Conservation (phyloP, 306 rosid genomes). For the Cyclanthera cordifolia region DNA sequence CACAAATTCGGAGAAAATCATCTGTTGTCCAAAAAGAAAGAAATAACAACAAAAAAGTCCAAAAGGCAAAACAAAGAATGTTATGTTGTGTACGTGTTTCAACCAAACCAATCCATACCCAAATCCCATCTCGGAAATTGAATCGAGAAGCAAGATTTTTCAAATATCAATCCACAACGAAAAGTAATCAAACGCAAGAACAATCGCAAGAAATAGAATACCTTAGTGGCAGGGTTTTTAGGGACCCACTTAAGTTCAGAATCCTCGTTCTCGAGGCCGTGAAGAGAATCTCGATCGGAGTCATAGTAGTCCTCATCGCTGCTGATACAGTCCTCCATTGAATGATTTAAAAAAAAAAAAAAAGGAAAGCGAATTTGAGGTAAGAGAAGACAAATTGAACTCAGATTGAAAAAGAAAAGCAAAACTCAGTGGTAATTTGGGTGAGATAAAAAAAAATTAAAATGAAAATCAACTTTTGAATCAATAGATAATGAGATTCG, state of each 20-base stretch:
- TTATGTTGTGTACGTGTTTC: neutral
- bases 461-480: too few relatives aligned
- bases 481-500: neutral
- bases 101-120: neutral
- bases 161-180: neutral
- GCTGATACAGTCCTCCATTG: constrained; percentile 45
- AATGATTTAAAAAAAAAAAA: neutral
- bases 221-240: constrained; percentile 62
- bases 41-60: neutral
- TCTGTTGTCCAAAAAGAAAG: neutral
- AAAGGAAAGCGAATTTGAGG: neutral
- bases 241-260: constrained; percentile 26
- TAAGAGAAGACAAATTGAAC: neutral
- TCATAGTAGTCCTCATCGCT: constrained; percentile 47
- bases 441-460: neutral
- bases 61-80: neutral
- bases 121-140: neutral
- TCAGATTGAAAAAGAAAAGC: neutral
- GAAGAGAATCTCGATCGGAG: constrained; percentile 60
- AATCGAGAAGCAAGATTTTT: neutral
- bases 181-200: neutral
- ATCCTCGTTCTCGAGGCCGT: constrained; percentile 46
- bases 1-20: neutral
- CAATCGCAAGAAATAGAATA: constrained; percentile 13
- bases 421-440: neutral